Base-by-base conservation (phyloP, 352 stramenopile species). In the Phytophthora foliorum region DNA sequence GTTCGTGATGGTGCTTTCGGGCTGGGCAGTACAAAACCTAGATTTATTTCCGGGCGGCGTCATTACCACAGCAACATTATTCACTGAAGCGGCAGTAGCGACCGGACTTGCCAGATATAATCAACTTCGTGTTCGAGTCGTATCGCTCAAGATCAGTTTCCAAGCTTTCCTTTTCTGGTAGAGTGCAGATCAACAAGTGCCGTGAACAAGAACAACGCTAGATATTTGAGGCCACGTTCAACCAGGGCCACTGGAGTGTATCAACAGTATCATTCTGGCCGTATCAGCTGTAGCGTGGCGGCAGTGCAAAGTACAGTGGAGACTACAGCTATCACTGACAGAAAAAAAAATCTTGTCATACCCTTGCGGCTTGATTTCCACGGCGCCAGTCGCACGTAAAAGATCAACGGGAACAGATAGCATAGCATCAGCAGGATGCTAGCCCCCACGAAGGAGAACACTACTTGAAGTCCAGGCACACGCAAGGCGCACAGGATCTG, bases 371-470 rank as follows among this genome's bases (percentile, higher is more conserved):
- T 78, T 14, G 49, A 70, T 13, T 70, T 74, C 80, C 84, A 90
- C 14, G 80, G 73, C 17, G 64, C 70, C 19, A 93, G 69, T 29
- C 64, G 73, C 14, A 72, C 60, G 67, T 87, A 92, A 67, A 88
- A 92, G 3, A 89, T 64, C 27, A 78, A 62, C 4, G 86, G 86
- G 58, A 94, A 82, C 17, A 90, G 42, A 71, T 94, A 94, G 66
- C 86, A 94, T 0, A 94, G 69, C 60, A 91, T 75, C 46, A 91
- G 58, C 48, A 94, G 60, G 52, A 90, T 90, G 59, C 82, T 92
- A 25, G 86, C 84, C 4, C 86, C 86, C 3, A 92, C 84, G 54
- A 93, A 90, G 2, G 83, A 93, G 62, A 93, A 93, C 6, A 91
- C 84, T 41, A 93, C 82, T 71, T 85, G 77, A 46, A 83, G 75